phyloP scores from a whole-genome alignment of 768 basidiomycete species.

The Hygrophorus pudorinus region DNA sequence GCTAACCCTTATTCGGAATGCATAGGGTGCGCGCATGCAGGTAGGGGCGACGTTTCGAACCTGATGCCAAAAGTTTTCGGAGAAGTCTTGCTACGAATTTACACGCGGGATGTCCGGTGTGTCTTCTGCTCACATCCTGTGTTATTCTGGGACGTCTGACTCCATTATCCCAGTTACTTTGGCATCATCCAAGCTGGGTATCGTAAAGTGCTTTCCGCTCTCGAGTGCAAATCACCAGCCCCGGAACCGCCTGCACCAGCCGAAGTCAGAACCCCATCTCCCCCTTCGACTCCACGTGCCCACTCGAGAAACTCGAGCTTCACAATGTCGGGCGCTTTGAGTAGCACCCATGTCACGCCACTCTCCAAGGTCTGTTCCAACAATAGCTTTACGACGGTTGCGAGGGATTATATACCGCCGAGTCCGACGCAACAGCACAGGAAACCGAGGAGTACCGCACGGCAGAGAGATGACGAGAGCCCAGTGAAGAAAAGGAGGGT shows the following conservation, averaged over 20 bases:
- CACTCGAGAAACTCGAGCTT: conserved; percentile 20
- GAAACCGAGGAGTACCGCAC: conserved; percentile 3
- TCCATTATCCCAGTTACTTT: conserved; percentile 27
- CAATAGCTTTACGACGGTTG: conserved; percentile 40
- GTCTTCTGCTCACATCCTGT: conserved; percentile 8
- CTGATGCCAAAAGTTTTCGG: conserved; percentile 57
- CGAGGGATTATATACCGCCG: conserved; percentile 22
- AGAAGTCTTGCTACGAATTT: conserved; percentile 61
- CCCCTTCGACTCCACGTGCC: conserved; percentile 28
- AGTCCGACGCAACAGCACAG: conserved; percentile 19
- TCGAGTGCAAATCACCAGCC: conserved; percentile 11
- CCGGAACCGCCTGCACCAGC: not conserved
- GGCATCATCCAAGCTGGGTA: conserved; percentile 65
- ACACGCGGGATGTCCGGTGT: conserved; percentile 25
- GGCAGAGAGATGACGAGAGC: not conserved
- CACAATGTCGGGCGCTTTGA: conserved; percentile 15
- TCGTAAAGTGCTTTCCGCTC: conserved; percentile 27
- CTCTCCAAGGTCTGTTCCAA: conserved; percentile 21
- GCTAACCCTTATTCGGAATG: not conserved
- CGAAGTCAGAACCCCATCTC: conserved; percentile 14
- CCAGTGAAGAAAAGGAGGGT: conserved; percentile 8
- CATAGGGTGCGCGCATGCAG: conserved; percentile 34
- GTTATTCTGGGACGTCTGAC: not conserved
- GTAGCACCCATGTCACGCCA: conserved; percentile 5
- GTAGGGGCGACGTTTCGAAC: conserved; percentile 50